These are phyloP conservation scores for Poa annua DNA, from an alignment of 176 grass and related monocot species.

Conservation along the genomic window DNA sequence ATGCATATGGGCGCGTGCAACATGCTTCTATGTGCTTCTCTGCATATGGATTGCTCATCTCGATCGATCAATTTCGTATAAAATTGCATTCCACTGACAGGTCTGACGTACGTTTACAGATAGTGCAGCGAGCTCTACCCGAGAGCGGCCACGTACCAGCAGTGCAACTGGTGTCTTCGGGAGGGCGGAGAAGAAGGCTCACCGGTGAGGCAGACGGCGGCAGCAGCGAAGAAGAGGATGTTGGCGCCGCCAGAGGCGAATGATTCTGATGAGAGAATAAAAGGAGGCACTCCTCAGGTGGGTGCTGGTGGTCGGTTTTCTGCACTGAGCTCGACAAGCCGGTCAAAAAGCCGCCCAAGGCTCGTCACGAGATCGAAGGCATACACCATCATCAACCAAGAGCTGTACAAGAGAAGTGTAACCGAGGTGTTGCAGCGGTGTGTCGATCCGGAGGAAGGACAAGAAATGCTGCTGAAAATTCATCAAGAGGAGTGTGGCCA, in stretches of 20 bases:
- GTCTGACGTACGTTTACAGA: slow-evolving; percentile 1
- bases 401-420: too few species aligned
- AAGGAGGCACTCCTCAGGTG: neutral
- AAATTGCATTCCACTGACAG: neutral
- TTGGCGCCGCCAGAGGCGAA: neutral
- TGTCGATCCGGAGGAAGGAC: too few species aligned
- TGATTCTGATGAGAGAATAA: neutral
- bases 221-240: neutral
- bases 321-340: slow-evolving; percentile 49
- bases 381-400: too few species aligned
- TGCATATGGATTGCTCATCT: neutral
- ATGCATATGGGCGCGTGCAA: neutral
- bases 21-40: neutral
- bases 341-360: slow-evolving; percentile 57
- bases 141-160: slow-evolving; percentile 44
- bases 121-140: slow-evolving; percentile 90
- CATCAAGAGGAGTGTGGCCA: too few species aligned
- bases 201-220: neutral
- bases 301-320: slow-evolving; percentile 33
- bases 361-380: neutral
- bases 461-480: too few species aligned
- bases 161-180: slow-evolving; percentile 88
- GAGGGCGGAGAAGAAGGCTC: slow-evolving; percentile 18
- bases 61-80: neutral
- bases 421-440: too few species aligned